Evolutionary conservation across 371 early-diverging fungal species (phyloP).

Genomic region (Gilbertella persicaria): DNA sequence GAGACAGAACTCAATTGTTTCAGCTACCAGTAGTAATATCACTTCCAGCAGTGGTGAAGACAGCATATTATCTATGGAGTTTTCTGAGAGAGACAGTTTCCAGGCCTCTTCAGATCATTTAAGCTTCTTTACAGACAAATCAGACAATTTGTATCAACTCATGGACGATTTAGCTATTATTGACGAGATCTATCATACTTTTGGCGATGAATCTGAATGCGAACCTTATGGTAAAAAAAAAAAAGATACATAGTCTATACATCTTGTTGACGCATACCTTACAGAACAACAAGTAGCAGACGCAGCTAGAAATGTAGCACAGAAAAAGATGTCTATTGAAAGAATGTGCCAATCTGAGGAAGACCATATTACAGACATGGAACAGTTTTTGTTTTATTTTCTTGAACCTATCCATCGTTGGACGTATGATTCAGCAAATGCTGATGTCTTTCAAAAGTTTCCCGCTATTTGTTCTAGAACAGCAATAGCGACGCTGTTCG

Average conservation of each 20-base stretch:
- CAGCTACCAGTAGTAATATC: conserved; percentile 12
- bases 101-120: conserved; percentile 4
- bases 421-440: conserved; percentile 13
- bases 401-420: conserved; percentile 9
- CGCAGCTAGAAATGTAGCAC: conserved; percentile 30
- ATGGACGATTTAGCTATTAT: conserved; percentile 38
- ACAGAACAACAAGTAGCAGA: conserved; percentile 31
- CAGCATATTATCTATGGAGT: conserved; percentile 12
- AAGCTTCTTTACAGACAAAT: conserved; percentile 7
- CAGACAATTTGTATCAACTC: conserved; percentile 18
- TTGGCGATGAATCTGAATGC: conserved; percentile 17
- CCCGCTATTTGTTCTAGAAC: conserved; percentile 1
- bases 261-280: background rate
- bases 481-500: conserved; percentile 5
- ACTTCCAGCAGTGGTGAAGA: conserved; percentile 17
- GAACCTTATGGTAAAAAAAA: conserved; percentile 27
- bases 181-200: conserved; percentile 32
- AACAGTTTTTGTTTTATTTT: conserved; percentile 5
- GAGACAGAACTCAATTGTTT: conserved; percentile 7
- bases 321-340: conserved; percentile 20
- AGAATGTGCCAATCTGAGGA: conserved; percentile 20
- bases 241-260: background rate
- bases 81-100: conserved; percentile 4
- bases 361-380: conserved; percentile 15
- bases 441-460: conserved; percentile 12